A percentile compares a stretch with the other conserved stretches of the same genome.
Evolutionary conservation across 345 rosid genomes (phyloP).

Genomic region (Eucalyptus coolabah): DNA sequence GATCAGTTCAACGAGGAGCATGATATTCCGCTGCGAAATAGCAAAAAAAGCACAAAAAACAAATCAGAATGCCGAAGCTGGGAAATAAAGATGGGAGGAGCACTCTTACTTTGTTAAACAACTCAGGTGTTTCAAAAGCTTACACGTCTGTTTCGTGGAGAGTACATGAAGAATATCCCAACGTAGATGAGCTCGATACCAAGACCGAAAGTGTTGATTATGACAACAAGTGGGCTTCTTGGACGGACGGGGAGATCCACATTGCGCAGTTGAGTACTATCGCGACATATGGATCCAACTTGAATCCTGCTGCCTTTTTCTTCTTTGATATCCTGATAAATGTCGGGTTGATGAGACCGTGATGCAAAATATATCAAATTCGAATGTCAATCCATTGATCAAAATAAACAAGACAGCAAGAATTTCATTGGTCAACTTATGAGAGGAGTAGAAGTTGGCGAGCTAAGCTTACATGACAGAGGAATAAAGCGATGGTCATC

Average conservation of each 20-base stretch:
- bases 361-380: not conserved
- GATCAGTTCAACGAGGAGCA: slow-evolving; percentile 21
- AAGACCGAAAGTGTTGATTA: slow-evolving; percentile 49
- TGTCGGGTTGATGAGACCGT: slow-evolving; percentile 34
- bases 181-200: slow-evolving; percentile 38
- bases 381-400: not conserved
- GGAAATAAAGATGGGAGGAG: not conserved
- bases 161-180: slow-evolving; percentile 32
- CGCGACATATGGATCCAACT: slow-evolving; percentile 58
- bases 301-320: slow-evolving; percentile 39
- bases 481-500: slow-evolving; percentile 45
- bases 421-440: not conserved
- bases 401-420: not conserved
- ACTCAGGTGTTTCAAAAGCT: not conserved
- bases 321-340: slow-evolving; percentile 29
- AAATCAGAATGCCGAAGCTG: not conserved
- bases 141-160: slow-evolving; percentile 18
- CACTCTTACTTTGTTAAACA: not conserved
- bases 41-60: not conserved
- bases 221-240: slow-evolving; percentile 31
- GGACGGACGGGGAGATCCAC: slow-evolving; percentile 56
- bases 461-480: slow-evolving; percentile 49
- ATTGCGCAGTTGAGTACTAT: slow-evolving; percentile 49
- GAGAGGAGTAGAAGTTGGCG: not conserved
- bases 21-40: slow-evolving; percentile 5